phyloP scores from a whole-genome alignment of 306 rosid genomes.

The Quercus dentata region DNA sequence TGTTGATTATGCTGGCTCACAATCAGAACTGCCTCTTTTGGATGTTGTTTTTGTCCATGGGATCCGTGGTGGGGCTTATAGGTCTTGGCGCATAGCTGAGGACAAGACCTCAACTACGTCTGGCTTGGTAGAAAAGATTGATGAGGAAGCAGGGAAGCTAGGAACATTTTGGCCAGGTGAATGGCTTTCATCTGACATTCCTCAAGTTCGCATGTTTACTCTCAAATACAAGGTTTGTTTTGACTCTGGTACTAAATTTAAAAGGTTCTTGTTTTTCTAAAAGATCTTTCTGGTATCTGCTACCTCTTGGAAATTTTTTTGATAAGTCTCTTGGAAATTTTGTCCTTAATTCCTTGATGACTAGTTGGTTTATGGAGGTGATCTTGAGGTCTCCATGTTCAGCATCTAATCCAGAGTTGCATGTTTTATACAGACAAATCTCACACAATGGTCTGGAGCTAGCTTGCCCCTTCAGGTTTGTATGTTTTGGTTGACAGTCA shows the following conservation, averaged over 20 bases:
- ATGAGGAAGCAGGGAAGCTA: slow-evolving; percentile 90
- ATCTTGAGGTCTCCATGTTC: slow-evolving; percentile 8
- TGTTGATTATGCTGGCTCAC: slow-evolving; percentile 20
- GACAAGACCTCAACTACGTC: slow-evolving; percentile 77
- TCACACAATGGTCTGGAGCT: slow-evolving; percentile 97
- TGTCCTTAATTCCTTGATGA: slow-evolving; percentile 4
- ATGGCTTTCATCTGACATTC: slow-evolving; percentile 93
- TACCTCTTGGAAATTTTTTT: not conserved
- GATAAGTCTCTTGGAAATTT: not conserved
- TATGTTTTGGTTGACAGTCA: slow-evolving; percentile 3
- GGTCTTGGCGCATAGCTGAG: slow-evolving; percentile 93
- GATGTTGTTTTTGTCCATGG: slow-evolving; percentile 95
- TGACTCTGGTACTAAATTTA: slow-evolving; percentile 11
- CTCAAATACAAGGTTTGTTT: slow-evolving; percentile 85
- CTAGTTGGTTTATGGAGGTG: slow-evolving; percentile 16
- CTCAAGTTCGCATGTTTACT: slow-evolving; percentile 80
- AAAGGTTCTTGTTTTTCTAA: slow-evolving; percentile 5
- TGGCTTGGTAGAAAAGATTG: slow-evolving; percentile 92
- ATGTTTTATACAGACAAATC: slow-evolving; percentile 72
- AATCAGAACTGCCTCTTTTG: slow-evolving; percentile 43
- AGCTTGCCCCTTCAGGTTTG: slow-evolving; percentile 96
- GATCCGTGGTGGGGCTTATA: slow-evolving; percentile 90
- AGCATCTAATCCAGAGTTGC: slow-evolving; percentile 34
- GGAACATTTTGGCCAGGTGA: slow-evolving; percentile 99
- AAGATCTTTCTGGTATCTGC: not conserved